Evolutionary conservation across 2,329 filamentous ascomycete genomes (phyloP).

Genomic region (Aspergillus phoenicis): DNA sequence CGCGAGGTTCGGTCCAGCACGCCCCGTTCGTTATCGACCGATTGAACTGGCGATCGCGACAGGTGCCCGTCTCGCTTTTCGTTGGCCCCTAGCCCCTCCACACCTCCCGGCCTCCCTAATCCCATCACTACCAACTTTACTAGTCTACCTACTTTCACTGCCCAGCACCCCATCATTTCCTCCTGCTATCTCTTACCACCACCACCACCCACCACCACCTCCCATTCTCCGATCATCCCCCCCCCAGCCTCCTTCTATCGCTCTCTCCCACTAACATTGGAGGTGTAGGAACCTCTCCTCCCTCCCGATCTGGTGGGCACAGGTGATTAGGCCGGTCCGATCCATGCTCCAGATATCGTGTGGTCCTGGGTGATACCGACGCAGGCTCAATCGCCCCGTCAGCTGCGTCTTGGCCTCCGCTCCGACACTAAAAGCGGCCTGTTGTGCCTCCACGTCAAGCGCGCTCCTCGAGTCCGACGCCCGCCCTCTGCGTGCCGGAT

Average conservation of each 20-base stretch:
- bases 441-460: conserved; percentile 34
- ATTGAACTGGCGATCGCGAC: conserved; percentile 27
- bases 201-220: conserved; percentile 1
- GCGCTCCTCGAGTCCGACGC: conserved; percentile 31
- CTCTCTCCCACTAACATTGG: conserved; percentile 12
- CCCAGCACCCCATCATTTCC: conserved; percentile 9
- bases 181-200: conserved; percentile 14
- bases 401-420: conserved; percentile 41
- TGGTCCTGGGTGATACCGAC: conserved; percentile 33
- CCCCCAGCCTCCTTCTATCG: conserved; percentile 8
- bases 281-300: conserved; percentile 15
- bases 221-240: conserved; percentile 14
- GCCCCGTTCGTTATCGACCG: conserved; percentile 21
- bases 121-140: conserved; percentile 5
- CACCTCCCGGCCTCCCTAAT: conserved; percentile 31
- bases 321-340: conserved; percentile 30
- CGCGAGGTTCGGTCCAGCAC: conserved; percentile 10
- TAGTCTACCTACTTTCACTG: too few relatives aligned
- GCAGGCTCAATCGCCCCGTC: conserved; percentile 34
- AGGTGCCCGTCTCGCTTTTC: conserved; percentile 23
- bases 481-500: conserved; percentile 18
- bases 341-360: conserved; percentile 39
- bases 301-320: conserved; percentile 29
- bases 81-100: conserved; percentile 39
- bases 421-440: conserved; percentile 39